phyloP scores from a whole-genome alignment of 176 grass and related monocot species.

The Cenchrus fungigraminus region DNA sequence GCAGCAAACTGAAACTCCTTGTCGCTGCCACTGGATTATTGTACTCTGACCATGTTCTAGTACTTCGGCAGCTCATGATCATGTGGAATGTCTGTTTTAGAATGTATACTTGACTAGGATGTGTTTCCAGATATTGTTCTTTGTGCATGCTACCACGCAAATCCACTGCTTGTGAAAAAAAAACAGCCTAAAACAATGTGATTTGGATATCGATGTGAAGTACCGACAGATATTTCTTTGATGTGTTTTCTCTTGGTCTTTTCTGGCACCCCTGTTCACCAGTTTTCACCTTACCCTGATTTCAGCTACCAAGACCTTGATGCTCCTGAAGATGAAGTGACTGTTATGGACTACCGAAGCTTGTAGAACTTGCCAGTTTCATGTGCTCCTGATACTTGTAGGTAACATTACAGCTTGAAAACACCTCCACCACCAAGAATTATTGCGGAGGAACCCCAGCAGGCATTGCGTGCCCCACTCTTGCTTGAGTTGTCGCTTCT shows the following conservation, averaged over 20 bases:
- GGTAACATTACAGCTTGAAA: not conserved
- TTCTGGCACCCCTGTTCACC: not conserved
- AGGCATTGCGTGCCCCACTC: not conserved
- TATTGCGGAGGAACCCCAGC: not conserved
- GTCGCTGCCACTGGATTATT: not conserved
- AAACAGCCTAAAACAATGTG: not conserved
- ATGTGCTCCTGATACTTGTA: slow-evolving; percentile 27
- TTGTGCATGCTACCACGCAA: not conserved
- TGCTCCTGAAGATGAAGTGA: slow-evolving; percentile 97
- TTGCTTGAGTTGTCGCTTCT: not conserved
- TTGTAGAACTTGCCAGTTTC: slow-evolving; percentile 49
- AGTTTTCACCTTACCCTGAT: not conserved
- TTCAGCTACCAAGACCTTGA: slow-evolving; percentile 69
- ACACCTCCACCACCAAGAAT: not conserved
- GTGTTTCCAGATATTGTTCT: not conserved
- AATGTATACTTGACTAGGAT: not conserved
- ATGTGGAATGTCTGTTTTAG: not conserved
- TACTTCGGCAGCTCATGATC: no score
- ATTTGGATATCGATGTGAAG: not conserved
- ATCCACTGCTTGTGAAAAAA: not conserved
- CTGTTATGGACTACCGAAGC: slow-evolving; percentile 96
- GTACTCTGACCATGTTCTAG: not conserved
- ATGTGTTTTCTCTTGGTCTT: not conserved
- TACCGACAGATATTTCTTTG: not conserved
- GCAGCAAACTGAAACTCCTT: not conserved